Conservation (phyloP, 441 rosid species). For the Corymbia calophylla region DNA sequence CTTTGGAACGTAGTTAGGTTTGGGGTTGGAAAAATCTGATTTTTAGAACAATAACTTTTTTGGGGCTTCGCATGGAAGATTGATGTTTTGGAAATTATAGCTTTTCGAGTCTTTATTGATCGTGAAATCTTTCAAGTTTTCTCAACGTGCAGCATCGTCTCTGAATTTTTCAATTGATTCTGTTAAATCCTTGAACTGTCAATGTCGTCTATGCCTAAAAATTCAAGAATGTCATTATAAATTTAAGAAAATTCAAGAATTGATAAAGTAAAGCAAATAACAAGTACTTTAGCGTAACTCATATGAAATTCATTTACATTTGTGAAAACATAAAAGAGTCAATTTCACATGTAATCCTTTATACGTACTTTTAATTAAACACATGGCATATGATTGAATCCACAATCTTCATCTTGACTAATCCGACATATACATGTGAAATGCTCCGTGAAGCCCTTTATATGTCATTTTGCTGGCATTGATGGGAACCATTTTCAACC, state of each 20-base stretch:
- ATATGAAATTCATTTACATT: background rate
- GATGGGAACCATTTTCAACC: background rate
- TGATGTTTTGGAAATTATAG: background rate
- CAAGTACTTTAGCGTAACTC: background rate
- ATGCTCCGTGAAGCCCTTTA: background rate
- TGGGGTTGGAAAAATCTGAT: background rate
- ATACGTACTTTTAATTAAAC: background rate
- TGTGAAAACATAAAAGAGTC: background rate
- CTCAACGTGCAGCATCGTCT: accelerated
- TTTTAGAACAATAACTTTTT: background rate
- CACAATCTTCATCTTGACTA: background rate
- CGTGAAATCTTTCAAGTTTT: background rate
- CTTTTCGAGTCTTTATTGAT: background rate
- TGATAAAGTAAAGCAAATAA: background rate
- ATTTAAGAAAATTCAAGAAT: background rate
- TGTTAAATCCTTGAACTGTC: background rate
- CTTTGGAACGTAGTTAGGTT: background rate
- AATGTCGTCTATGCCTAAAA: background rate
- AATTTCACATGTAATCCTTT: background rate
- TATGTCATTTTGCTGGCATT: background rate
- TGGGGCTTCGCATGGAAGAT: background rate
- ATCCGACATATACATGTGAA: background rate
- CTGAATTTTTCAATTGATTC: background rate
- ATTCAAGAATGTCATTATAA: background rate
- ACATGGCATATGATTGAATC: background rate